These are phyloP conservation scores for Colletotrichum musae DNA, from an alignment of 2,329 filamentous ascomycete genomes.

Conservation along the genomic window DNA sequence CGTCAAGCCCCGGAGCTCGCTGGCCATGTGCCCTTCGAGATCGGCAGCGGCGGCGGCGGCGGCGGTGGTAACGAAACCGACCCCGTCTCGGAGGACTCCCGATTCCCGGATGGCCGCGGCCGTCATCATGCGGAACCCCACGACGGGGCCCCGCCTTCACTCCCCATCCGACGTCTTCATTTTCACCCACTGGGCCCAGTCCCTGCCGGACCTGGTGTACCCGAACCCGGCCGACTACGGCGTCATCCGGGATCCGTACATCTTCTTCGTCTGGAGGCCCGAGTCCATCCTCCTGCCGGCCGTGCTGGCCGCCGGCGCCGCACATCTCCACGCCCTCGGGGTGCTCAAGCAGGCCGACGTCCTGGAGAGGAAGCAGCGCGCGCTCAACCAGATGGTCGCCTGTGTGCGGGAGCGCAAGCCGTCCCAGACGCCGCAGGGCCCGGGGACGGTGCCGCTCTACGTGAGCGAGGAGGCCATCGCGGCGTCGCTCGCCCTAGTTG, in stretches of 20 bases:
- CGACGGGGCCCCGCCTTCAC: slow-evolving; percentile 5
- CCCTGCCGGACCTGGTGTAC: slow-evolving; percentile 26
- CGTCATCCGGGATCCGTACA: slow-evolving; percentile 25
- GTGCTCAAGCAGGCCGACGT: slow-evolving; percentile 14
- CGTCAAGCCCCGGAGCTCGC: slow-evolving; percentile 3
- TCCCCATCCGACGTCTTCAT: slow-evolving; percentile 26
- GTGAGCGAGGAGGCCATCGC: slow-evolving; percentile 28
- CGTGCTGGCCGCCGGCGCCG: slow-evolving; percentile 16
- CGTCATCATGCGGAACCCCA: slow-evolving; percentile 1
- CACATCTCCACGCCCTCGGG: slow-evolving; percentile 19
- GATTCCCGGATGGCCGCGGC: no score
- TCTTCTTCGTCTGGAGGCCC: slow-evolving; percentile 20
- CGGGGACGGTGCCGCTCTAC: not conserved
- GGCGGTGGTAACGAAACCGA: not conserved
- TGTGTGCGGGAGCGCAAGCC: slow-evolving; percentile 3
- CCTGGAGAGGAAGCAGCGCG: slow-evolving; percentile 31
- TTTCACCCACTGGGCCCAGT: slow-evolving; percentile 31
- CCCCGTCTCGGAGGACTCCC: not conserved
- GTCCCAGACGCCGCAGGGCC: not conserved
- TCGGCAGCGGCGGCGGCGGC: not conserved
- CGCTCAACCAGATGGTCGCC: slow-evolving; percentile 22
- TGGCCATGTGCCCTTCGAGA: not conserved
- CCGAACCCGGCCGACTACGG: slow-evolving; percentile 21
- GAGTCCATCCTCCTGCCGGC: slow-evolving; percentile 27
- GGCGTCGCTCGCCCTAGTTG: slow-evolving; percentile 23